Evolutionary conservation across 176 grass and related monocot genomes (phyloP).

Genomic region (Otatea glauca): DNA sequence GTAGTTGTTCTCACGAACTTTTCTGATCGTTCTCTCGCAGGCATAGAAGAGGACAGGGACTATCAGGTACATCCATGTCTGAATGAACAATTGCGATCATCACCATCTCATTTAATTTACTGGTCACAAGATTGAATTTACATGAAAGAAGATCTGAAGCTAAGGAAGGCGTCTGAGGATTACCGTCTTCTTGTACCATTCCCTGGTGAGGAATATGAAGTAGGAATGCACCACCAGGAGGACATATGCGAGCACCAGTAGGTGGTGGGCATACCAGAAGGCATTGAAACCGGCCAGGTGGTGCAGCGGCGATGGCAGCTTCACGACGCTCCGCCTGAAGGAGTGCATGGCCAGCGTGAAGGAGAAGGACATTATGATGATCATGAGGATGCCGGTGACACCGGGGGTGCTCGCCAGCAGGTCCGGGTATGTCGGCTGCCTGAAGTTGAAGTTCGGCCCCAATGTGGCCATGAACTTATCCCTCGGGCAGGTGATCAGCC

Average conservation of each 20-base stretch:
- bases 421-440: constrained; percentile 77
- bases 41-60: constrained; percentile 93
- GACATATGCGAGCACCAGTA: constrained; percentile 76
- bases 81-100: constrained; percentile 41
- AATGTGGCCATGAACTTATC: constrained; percentile 69
- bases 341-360: constrained; percentile 91
- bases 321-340: constrained; percentile 87
- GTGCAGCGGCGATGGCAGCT: constrained; percentile 87
- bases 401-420: constrained; percentile 71
- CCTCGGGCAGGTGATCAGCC: constrained; percentile 64
- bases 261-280: constrained; percentile 99
- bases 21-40: constrained; percentile 90
- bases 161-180: constrained; percentile 1
- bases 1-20: constrained; percentile 84
- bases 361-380: constrained; percentile 94
- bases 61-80: constrained; percentile 99
- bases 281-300: constrained; percentile 97
- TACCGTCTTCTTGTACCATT: constrained; percentile 99
- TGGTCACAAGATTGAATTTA: constrained; percentile 1
- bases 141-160: not conserved
- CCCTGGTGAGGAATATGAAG: constrained; percentile 90
- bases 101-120: constrained; percentile 8
- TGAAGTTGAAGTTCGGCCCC: constrained; percentile 69
- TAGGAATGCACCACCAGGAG: constrained; percentile 91
- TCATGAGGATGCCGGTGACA: constrained; percentile 90